These are phyloP conservation scores for Nephelium lappaceum DNA, from an alignment of 345 rosid species.

Conservation along the genomic window DNA sequence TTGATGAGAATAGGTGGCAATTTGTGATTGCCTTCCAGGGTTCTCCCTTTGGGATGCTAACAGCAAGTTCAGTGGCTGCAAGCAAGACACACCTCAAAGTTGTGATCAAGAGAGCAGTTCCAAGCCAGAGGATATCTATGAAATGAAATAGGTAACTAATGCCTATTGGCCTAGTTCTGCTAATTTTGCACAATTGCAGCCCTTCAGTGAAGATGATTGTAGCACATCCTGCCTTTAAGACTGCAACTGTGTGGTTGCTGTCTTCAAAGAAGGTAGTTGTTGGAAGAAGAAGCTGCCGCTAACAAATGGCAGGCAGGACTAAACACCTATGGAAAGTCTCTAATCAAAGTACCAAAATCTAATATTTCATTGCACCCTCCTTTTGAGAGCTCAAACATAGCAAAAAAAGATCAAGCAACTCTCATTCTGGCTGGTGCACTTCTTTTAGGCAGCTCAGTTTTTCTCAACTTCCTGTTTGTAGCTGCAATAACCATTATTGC, in stretches of 20 bases:
- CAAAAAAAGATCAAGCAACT: background rate
- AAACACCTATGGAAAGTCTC: constrained; percentile 3
- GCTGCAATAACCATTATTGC: background rate
- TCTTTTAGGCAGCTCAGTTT: constrained; percentile 14
- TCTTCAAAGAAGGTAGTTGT: background rate
- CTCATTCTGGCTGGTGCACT: constrained; percentile 10
- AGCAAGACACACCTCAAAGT: background rate
- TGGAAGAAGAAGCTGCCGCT: constrained; percentile 26
- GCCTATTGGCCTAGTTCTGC: background rate
- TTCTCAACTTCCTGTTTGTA: constrained; percentile 5
- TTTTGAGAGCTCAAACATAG: background rate
- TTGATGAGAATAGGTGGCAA: background rate
- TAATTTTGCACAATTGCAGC: constrained; percentile 10
- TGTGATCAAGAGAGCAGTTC: constrained; percentile 5
- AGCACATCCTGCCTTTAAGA: constrained; percentile 14
- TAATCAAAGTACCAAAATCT: constrained; percentile 18
- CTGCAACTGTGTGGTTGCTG: constrained; percentile 21
- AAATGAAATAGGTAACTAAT: background rate
- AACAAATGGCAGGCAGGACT: constrained; percentile 11
- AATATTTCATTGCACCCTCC: background rate
- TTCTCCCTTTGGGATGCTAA: constrained; percentile 17
- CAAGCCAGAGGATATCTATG: constrained; percentile 15
- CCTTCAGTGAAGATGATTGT: constrained; percentile 16
- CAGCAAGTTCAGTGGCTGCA: constrained; percentile 10
- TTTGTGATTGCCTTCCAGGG: constrained; percentile 24